Evolutionary conservation across 129 eudicot genomes (phyloP).

Genomic region (Flaveria bidentis): DNA sequence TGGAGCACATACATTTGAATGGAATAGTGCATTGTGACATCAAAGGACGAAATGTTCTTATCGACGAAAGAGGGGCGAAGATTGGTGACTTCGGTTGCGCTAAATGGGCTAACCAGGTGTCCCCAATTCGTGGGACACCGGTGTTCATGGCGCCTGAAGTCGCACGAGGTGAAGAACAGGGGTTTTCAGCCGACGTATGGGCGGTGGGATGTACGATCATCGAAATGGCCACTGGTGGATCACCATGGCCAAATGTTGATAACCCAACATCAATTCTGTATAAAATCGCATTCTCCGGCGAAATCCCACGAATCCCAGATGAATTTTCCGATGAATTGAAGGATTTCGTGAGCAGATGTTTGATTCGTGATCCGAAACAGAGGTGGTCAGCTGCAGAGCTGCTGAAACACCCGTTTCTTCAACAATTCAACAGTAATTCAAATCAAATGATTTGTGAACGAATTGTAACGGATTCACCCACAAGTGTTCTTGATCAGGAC

Average conservation of each 20-base stretch:
- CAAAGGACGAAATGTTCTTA: slow-evolving; percentile 57
- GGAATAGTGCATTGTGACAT: slow-evolving; percentile 81
- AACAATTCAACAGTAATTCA: slow-evolving; percentile 16
- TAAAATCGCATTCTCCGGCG: slow-evolving; percentile 55
- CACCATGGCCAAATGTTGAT: slow-evolving; percentile 49
- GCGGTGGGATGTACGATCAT: slow-evolving; percentile 75
- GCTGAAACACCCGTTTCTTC: slow-evolving; percentile 54
- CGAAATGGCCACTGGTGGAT: slow-evolving; percentile 69
- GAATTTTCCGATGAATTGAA: slow-evolving; percentile 44
- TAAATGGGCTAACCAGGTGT: slow-evolving; percentile 33
- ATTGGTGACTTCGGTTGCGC: slow-evolving; percentile 85
- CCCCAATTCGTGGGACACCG: slow-evolving; percentile 61
- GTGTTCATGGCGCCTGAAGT: slow-evolving; percentile 84
- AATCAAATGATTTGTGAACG: slow-evolving; percentile 23
- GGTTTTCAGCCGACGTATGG: slow-evolving; percentile 76
- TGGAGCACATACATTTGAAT: slow-evolving; percentile 64
- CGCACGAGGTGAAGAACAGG: slow-evolving; percentile 72
- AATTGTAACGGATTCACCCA: slow-evolving; percentile 48
- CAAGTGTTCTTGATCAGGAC: slow-evolving; percentile 71
- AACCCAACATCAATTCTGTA: slow-evolving; percentile 46
- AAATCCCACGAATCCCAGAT: slow-evolving; percentile 54
- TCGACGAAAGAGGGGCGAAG: slow-evolving; percentile 46
- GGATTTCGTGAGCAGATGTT: slow-evolving; percentile 62
- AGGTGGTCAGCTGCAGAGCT: slow-evolving; percentile 74
- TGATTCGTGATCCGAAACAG: slow-evolving; percentile 46